phyloP scores from a whole-genome alignment of 2,329 filamentous ascomycete species.

The Pestalotiopsis sp. region DNA sequence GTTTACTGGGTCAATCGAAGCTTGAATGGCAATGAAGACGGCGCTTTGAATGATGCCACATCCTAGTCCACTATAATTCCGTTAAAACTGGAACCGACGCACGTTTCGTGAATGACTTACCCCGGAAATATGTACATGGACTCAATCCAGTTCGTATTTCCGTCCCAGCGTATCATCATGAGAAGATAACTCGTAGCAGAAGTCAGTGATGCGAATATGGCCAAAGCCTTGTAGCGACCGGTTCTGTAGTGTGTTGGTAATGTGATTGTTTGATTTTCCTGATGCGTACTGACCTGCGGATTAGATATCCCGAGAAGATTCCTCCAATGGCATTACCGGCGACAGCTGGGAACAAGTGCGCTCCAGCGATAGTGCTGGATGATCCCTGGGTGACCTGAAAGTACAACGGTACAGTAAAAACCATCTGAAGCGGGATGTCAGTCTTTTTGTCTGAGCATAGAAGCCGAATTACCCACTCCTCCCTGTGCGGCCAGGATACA shows the following conservation, averaged over 20 bases:
- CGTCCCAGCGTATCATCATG: constrained; percentile 59
- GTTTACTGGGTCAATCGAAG: constrained; percentile 42
- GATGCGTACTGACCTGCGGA: constrained; percentile 24
- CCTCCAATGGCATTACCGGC: not conserved
- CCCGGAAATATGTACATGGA: constrained; percentile 36
- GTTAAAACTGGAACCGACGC: not conserved
- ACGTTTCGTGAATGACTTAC: not conserved
- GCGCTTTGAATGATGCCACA: constrained; percentile 45
- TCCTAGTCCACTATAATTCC: constrained; percentile 43
- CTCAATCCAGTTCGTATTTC: constrained; percentile 53
- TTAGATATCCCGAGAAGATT: not conserved
- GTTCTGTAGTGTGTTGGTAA: constrained; percentile 33
- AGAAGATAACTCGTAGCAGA: constrained; percentile 52
- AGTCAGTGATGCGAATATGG: constrained; percentile 49
- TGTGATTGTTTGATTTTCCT: not conserved
- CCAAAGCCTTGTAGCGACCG: constrained; percentile 57
- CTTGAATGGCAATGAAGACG: constrained; percentile 49
- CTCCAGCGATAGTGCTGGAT: not conserved
- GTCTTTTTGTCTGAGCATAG: not conserved
- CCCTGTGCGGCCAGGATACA: not conserved
- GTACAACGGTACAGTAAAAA: not conserved
- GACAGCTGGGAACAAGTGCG: not conserved
- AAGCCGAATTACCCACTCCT: not conserved
- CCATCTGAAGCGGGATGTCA: not conserved
- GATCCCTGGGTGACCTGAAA: not conserved